Evolutionary conservation across 768 basidiomycete genomes (phyloP).

Genomic region (Suillus weaverae): DNA sequence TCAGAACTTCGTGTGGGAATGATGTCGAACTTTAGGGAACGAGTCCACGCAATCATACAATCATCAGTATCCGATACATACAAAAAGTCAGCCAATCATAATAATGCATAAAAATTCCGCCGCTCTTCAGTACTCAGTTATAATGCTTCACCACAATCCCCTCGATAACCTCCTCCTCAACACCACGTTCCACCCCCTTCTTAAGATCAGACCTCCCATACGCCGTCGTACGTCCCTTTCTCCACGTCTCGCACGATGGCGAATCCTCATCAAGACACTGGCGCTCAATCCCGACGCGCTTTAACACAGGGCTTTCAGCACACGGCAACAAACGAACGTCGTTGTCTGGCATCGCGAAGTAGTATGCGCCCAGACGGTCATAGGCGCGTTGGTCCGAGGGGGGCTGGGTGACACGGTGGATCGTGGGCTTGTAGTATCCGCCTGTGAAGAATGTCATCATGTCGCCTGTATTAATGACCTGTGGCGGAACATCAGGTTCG

Average conservation of each 20-base stretch:
- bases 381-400: slow-evolving; percentile 35
- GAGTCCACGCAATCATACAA: not conserved
- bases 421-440: slow-evolving; percentile 37
- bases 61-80: not conserved
- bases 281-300: slow-evolving; percentile 31
- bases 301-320: slow-evolving; percentile 31
- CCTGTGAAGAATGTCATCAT: slow-evolving; percentile 35
- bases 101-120: not conserved
- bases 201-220: slow-evolving; percentile 34
- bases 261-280: slow-evolving; percentile 25
- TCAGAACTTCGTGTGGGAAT: not conserved
- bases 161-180: slow-evolving; percentile 35
- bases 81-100: not conserved
- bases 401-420: slow-evolving; percentile 40
- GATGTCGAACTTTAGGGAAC: not conserved
- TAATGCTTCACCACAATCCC: slow-evolving; percentile 35
- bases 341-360: slow-evolving; percentile 36
- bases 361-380: slow-evolving; percentile 35
- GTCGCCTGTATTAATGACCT: slow-evolving; percentile 41
- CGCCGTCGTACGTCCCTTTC: slow-evolving; percentile 28
- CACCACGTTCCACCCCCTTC: slow-evolving; percentile 25
- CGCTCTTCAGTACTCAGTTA: slow-evolving; percentile 19
- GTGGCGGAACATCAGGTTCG: not conserved
- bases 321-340: slow-evolving; percentile 30
- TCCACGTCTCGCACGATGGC: slow-evolving; percentile 33